These are phyloP conservation scores for Coriaria nepalensis DNA, from an alignment of 306 rosid species.

Conservation along the genomic window DNA sequence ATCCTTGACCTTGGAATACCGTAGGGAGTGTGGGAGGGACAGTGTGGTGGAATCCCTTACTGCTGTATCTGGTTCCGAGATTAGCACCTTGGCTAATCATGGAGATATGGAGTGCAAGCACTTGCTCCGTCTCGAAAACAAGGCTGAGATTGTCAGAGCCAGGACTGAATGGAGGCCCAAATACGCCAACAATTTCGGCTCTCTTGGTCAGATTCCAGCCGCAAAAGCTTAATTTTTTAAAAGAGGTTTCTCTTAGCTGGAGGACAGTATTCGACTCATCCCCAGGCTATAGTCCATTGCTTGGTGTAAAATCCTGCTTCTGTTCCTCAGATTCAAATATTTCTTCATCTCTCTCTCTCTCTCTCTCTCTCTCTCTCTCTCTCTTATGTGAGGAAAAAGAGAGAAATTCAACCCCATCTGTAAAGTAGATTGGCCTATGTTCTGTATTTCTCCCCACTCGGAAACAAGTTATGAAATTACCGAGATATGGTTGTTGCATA, in stretches of 20 bases:
- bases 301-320: conserved; percentile 10
- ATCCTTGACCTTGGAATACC: conserved; percentile 70
- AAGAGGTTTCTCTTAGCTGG: conserved; percentile 21
- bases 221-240: conserved; percentile 26
- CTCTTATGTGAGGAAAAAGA: conserved; percentile 1
- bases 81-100: conserved; percentile 35
- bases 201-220: conserved; percentile 38
- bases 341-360: neutral
- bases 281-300: conserved; percentile 1
- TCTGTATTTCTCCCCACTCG: conserved; percentile 2
- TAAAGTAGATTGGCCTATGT: conserved; percentile 10
- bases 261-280: neutral
- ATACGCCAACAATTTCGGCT: conserved; percentile 30
- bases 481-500: too few relatives aligned
- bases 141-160: conserved; percentile 80
- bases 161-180: conserved; percentile 94
- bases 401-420: neutral
- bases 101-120: conserved; percentile 77
- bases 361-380: neutral
- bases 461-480: too few relatives aligned
- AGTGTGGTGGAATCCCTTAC: conserved; percentile 82
- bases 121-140: conserved; percentile 76
- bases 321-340: conserved; percentile 1
- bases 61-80: conserved; percentile 40
- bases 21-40: conserved; percentile 99